phyloP scores from a whole-genome alignment of 2,329 filamentous ascomycete species.

The Orbilia oligospora region DNA sequence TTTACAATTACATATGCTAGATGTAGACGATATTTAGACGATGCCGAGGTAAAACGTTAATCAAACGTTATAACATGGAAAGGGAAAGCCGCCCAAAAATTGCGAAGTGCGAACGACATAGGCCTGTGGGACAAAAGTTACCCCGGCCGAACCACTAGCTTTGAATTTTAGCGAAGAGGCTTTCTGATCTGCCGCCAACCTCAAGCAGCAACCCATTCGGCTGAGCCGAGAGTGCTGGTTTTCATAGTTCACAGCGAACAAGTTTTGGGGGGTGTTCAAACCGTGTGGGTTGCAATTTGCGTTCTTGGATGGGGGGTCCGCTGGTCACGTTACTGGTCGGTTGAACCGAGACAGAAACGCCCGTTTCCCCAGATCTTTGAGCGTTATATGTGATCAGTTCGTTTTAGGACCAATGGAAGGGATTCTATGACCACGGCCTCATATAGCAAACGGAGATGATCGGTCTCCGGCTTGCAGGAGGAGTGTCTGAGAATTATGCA shows the following conservation, averaged over 20 bases:
- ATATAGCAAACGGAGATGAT: constrained; percentile 43
- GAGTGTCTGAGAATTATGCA: constrained; percentile 16
- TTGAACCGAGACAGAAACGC: constrained; percentile 33
- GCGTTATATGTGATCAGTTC: constrained; percentile 5
- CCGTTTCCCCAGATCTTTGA: constrained; percentile 23
- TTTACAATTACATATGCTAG: neutral
- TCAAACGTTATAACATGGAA: constrained; percentile 21
- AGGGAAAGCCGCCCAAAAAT: constrained; percentile 12
- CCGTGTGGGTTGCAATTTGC: constrained; percentile 1
- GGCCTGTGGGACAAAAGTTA: neutral
- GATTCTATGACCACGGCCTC: constrained; percentile 18
- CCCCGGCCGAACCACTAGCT: constrained; percentile 14
- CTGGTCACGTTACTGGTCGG: constrained; percentile 52
- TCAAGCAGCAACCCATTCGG: constrained; percentile 47
- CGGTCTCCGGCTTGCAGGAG: constrained; percentile 26
- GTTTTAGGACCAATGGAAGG: constrained; percentile 28
- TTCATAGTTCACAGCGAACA: constrained; percentile 6
- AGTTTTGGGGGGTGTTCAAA: neutral
- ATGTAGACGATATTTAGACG: neutral
- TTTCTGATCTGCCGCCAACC: constrained; percentile 40
- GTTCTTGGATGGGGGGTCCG: constrained; percentile 14
- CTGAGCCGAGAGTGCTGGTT: constrained; percentile 38
- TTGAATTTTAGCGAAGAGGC: constrained; percentile 41
- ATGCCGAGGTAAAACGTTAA: constrained; percentile 39
- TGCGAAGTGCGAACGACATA: constrained; percentile 2